These are phyloP conservation scores for Boletus subparvulus DNA, from an alignment of 768 basidiomycete genomes.

Conservation along the genomic window DNA sequence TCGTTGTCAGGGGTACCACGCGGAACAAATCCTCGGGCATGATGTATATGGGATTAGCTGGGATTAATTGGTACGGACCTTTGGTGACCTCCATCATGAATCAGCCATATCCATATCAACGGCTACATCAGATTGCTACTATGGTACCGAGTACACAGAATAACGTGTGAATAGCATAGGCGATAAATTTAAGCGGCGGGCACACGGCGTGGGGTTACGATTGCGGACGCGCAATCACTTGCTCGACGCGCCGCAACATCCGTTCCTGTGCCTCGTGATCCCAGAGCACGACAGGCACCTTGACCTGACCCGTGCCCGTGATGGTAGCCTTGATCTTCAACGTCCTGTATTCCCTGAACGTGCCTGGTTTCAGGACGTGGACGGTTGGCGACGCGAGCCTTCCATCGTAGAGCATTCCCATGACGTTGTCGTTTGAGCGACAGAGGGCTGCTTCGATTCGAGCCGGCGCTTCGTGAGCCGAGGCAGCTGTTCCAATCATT, in stretches of 20 bases:
- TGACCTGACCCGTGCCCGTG: slow-evolving; percentile 16
- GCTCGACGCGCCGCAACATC: slow-evolving; percentile 14
- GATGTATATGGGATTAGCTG: too few relatives aligned
- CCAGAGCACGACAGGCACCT: slow-evolving; percentile 20
- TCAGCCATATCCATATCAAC: too few relatives aligned
- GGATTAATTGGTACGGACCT: too few relatives aligned
- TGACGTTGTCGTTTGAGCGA: slow-evolving; percentile 2
- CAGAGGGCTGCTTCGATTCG: slow-evolving; percentile 6
- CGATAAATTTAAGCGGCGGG: too few relatives aligned
- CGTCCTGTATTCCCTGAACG: slow-evolving; percentile 18
- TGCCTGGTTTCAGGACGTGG: slow-evolving; percentile 14
- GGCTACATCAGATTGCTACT: too few relatives aligned
- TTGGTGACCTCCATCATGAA: too few relatives aligned
- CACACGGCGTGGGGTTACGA: too few relatives aligned
- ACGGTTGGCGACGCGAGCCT: slow-evolving; percentile 12
- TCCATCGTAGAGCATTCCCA: background rate
- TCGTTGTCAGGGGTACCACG: too few relatives aligned
- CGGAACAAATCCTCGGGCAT: too few relatives aligned
- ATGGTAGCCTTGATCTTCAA: slow-evolving; percentile 4
- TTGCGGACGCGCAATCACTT: background rate
- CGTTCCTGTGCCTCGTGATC: slow-evolving; percentile 12
- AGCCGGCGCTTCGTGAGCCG: slow-evolving; percentile 1
- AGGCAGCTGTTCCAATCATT: background rate
- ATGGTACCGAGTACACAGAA: too few relatives aligned
- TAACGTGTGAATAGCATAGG: too few relatives aligned